Base-by-base conservation (phyloP, 169 alveolate species). In the Cryptosporidium ubiquitum region DNA sequence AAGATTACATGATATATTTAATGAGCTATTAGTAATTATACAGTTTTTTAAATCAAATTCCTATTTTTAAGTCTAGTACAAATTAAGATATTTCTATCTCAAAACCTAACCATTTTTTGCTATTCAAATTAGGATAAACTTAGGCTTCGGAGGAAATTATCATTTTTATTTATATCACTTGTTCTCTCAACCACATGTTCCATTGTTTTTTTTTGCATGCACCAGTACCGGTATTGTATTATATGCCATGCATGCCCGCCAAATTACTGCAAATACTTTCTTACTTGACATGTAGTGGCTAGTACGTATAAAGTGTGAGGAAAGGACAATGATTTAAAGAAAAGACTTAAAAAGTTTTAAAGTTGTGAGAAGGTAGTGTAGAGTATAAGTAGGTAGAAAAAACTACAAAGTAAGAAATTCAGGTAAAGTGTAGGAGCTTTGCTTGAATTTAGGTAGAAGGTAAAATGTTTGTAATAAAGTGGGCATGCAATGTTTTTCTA, bases 251-350 rank as follows among this genome's bases (percentile, higher is more conserved):
- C 4, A 7, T n/a, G 84, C 84, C 68, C 69, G 66, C 29, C 49
- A 26, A 44, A 18, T 35, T 70, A 12, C 31, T 49, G 49, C 84
- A 70, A 23, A 35, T 40, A 29, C 42, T 68, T 20, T 47, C 68
- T 74, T 74, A 74, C 86, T 74, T 74, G 86, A 74, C 70, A 74
- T 74, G 70, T 44, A 55, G 20, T 74, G 49, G 70, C 86, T 52
- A 74, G 86, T 74, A 74, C 86, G 86, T 74, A 51, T 74, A 70
- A 70, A 70, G 40, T 49, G 47, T 33, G 84, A 68, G 84, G 68
- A 70, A 35, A 55, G 37, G 16, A 9, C 40, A 47, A 55, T 29
- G 18, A 55, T 5, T 33, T 49, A 29, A 47, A 37, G 51, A 5
- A n/a, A 20, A 12, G 29, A 14, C 33, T n/a, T 47, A 14, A 47